Evolutionary conservation across 176 grass and related monocot genomes (phyloP).

Genomic region (Bromus sterilis): DNA sequence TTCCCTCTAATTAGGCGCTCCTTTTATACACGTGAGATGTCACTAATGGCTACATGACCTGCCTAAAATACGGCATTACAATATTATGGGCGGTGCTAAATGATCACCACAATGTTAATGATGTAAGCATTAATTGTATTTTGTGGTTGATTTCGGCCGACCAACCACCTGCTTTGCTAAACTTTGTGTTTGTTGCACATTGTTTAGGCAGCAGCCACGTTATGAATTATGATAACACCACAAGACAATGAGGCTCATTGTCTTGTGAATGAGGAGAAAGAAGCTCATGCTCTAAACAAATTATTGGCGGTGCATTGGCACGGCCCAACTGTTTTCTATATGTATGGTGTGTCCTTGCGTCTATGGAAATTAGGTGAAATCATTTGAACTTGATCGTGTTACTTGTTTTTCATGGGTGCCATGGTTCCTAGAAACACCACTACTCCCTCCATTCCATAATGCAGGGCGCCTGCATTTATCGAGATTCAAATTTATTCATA

Average conservation of each 20-base stretch:
- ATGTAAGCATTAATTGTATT: conserved; percentile 1
- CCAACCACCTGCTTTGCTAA: conserved; percentile 55
- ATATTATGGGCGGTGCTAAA: conserved; percentile 51
- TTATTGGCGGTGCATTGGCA: not conserved
- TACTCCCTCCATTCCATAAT: too few species aligned
- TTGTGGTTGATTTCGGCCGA: conserved; percentile 49
- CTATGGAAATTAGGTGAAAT: not conserved
- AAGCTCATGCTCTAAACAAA: conserved; percentile 11
- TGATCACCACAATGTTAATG: conserved; percentile 27
- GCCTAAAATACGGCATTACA: conserved; percentile 27
- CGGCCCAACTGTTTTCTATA: not conserved
- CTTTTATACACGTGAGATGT: conserved; percentile 44
- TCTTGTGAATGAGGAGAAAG: too few species aligned
- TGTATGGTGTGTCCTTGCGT: not conserved
- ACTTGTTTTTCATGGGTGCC: not conserved
- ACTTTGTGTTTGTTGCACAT: conserved; percentile 2
- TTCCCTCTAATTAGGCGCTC: not conserved
- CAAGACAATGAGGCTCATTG: not conserved
- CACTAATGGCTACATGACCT: not conserved
- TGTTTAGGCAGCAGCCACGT: conserved; percentile 14
- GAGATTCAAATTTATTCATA: too few species aligned
- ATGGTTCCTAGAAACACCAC: not conserved
- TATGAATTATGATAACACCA: not conserved
- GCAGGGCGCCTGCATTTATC: too few species aligned
- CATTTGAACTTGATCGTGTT: not conserved